Conservation (phyloP, 176 grass and related monocot species). For the Triticum monococcum region DNA sequence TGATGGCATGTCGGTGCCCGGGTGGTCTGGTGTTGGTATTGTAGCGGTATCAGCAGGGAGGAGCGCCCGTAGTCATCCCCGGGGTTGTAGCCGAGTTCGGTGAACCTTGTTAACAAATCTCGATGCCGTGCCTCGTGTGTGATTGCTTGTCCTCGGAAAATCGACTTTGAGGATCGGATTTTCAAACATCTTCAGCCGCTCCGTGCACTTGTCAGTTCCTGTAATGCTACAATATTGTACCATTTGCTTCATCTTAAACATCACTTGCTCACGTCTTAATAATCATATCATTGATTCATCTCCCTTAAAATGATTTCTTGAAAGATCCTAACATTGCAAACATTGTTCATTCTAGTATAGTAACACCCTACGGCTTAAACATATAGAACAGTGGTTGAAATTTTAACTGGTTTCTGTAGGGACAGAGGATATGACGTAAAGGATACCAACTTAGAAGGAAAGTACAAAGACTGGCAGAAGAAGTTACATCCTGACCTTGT, state of each 20-base stretch:
- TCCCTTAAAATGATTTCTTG: neutral
- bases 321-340: neutral
- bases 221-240: neutral
- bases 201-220: neutral
- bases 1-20: too few species aligned
- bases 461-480: constrained; percentile 98
- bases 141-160: too few species aligned
- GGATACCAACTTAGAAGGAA: constrained; percentile 65
- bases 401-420: constrained; percentile 43
- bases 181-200: neutral
- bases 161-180: neutral
- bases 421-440: constrained; percentile 51
- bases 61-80: too few species aligned
- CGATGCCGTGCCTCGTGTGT: too few species aligned
- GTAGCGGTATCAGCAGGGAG: too few species aligned
- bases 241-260: neutral
- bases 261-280: neutral
- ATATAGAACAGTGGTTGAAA: neutral
- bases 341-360: neutral
- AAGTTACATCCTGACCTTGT: constrained; percentile 94
- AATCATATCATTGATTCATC: neutral
- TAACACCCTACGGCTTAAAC: constrained; percentile 1
- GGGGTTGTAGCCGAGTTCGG: too few species aligned
- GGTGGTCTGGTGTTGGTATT: too few species aligned
- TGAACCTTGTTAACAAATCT: too few species aligned